Evolutionary conservation across 1,139 yeast species (phyloP).

Genomic region (Suhomyces maxii): DNA sequence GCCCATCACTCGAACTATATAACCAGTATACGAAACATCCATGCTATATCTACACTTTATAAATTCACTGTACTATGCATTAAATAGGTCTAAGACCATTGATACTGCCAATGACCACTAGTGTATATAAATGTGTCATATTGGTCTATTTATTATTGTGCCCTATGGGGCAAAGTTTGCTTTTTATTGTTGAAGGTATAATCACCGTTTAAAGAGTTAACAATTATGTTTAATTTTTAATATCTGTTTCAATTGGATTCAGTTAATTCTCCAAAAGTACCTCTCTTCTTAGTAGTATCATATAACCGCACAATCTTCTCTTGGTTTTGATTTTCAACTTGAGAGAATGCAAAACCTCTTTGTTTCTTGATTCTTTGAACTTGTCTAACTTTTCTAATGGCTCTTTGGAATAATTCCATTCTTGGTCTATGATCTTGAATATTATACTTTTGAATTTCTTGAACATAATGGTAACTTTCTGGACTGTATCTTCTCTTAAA

Average conservation of each 20-base stretch:
- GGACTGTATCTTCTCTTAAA: conserved; percentile 90
- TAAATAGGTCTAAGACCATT: too few species aligned
- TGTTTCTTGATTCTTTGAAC: conserved; percentile 98
- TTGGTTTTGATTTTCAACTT: conserved; percentile 90
- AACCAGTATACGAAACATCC: too few species aligned
- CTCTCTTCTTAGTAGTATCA: conserved; percentile 79
- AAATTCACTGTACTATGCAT: too few species aligned
- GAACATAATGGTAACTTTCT: conserved; percentile 90
- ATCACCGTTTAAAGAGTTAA: too few species aligned
- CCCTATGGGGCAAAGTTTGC: too few species aligned
- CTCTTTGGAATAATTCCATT: conserved; percentile 95
- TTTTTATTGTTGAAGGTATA: too few species aligned
- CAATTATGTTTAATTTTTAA: too few species aligned
- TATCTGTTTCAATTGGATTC: conserved; percentile 15
- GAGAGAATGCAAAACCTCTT: conserved; percentile 98
- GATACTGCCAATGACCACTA: too few species aligned
- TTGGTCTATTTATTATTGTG: too few species aligned
- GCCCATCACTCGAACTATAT: too few species aligned
- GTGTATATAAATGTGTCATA: too few species aligned
- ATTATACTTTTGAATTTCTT: conserved; percentile 94
- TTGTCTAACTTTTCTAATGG: conserved; percentile 95
- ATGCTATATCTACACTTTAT: too few species aligned
- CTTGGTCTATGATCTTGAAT: conserved; percentile 93
- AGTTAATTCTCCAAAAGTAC: conserved; percentile 49
- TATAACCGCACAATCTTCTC: conserved; percentile 89